A percentile compares a stretch with the other conserved stretches of the same genome.
These are phyloP conservation scores for Trichaptum fuscoviolaceum DNA, from an alignment of 768 basidiomycete genomes.

Conservation along the genomic window DNA sequence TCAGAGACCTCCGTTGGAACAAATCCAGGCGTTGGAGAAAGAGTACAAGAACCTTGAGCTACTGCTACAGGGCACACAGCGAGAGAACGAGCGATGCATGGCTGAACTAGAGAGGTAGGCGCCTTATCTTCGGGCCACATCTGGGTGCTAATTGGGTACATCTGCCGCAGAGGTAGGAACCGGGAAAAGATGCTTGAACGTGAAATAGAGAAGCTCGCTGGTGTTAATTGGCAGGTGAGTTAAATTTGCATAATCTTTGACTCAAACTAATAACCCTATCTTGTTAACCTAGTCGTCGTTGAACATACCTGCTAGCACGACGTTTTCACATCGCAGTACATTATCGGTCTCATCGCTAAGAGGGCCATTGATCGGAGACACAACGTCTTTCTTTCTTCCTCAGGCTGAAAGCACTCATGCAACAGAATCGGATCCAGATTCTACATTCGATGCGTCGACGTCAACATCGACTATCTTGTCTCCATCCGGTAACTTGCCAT, in stretches of 20 bases:
- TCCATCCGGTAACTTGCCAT: constrained; percentile 23
- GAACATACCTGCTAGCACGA: constrained; percentile 6
- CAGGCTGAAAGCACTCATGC: constrained; percentile 12
- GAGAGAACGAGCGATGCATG: constrained; percentile 86
- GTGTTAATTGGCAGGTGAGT: constrained; percentile 79
- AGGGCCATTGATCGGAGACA: neutral
- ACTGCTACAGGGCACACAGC: constrained; percentile 71
- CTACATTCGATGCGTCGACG: constrained; percentile 32
- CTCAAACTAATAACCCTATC: neutral
- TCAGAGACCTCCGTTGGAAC: constrained; percentile 62
- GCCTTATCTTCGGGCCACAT: neutral
- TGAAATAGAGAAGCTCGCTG: constrained; percentile 63
- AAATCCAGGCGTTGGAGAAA: constrained; percentile 58
- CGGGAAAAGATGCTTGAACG: constrained; percentile 75
- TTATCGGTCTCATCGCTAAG: neutral
- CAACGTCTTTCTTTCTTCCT: constrained; percentile 9
- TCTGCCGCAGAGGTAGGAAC: constrained; percentile 42
- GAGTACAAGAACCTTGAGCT: constrained; percentile 75
- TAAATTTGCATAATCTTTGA: neutral
- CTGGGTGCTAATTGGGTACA: neutral
- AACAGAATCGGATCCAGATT: constrained; percentile 21
- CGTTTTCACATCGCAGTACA: constrained; percentile 2
- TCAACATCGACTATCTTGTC: constrained; percentile 22
- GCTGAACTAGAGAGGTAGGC: constrained; percentile 66
- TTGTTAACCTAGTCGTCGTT: constrained; percentile 7